Base-by-base conservation (phyloP, 1,139 yeast species). In the Chernovozyma aurita region DNA sequence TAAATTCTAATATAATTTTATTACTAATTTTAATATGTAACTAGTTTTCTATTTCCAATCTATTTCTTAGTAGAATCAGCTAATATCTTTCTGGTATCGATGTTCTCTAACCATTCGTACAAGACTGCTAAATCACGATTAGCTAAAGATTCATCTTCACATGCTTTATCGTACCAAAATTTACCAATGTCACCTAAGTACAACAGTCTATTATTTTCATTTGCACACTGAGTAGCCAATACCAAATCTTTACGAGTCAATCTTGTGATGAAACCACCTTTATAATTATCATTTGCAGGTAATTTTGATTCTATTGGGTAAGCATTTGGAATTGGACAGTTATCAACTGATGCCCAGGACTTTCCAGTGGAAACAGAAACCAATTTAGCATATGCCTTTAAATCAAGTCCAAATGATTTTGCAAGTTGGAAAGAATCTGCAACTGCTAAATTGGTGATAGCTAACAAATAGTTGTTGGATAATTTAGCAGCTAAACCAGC, bases 401-500 rank as follows among this genome's bases (percentile, higher is more conserved):
- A 57, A 50, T 76, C 68, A 41, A 77, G 63, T 4, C 79, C 78
- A 42, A 75, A 66, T 3, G 75, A 60, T 42, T 63, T 62, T n/a
- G 82, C 83, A 45, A 77, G 59, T 43, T 73, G 78, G 61, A 76
- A 76, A 7, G 80, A 75, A 48, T 77, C 83, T 5, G 79, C 75
- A 12, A 77, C 76, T 1, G 82, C 82, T 48, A 77, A 63, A 55
- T 77, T 77, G 30, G 77, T 73, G 24, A 77, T 61, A 0, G 82
- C 83, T 40, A 77, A 61, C 36, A 77, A 62, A 49, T 77, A 77
- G 52, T 77, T 77, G 57, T 77, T 77, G 35, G 79, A 67, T 42
- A 77, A 64, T 49, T 77, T 77, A 12, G 82, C 82, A 27, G 79
- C 78, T 41, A 77, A 63, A 1, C 83, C 83, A 2, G 76, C 51